Percentiles rank a stretch among this genome's conserved stretches.
phyloP scores from a whole-genome alignment of 2,329 filamentous ascomycete genomes.

The Colletotrichum sidae region DNA sequence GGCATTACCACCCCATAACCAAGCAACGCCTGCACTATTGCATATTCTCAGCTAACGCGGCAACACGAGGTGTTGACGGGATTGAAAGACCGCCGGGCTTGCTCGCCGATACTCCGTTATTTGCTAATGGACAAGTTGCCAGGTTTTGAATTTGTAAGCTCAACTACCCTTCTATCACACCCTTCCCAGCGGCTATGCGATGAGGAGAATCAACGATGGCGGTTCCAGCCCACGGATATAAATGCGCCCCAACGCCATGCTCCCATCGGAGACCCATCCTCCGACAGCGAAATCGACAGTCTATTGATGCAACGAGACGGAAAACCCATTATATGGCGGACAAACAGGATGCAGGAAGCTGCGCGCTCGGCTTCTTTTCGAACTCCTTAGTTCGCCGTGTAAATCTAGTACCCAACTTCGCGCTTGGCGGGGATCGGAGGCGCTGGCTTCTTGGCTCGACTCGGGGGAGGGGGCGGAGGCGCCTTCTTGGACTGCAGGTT shows the following conservation, averaged over 20 bases:
- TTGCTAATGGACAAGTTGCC: slow-evolving; percentile 16
- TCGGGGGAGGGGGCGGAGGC: slow-evolving; percentile 60
- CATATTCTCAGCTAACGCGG: too few relatives aligned
- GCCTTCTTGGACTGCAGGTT: slow-evolving; percentile 50
- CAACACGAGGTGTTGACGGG: too few relatives aligned
- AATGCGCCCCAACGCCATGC: slow-evolving; percentile 37
- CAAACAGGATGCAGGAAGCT: too few relatives aligned
- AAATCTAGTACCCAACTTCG: slow-evolving; percentile 44
- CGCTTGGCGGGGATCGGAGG: slow-evolving; percentile 55
- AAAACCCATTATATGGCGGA: too few relatives aligned
- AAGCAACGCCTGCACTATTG: too few relatives aligned
- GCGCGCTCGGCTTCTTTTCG: too few relatives aligned
- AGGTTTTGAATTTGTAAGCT: slow-evolving; percentile 19
- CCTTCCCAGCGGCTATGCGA: slow-evolving; percentile 19
- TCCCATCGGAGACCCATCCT: slow-evolving; percentile 14
- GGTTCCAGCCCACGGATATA: slow-evolving; percentile 36
- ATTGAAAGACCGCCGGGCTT: too few relatives aligned
- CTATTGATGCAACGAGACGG: slow-evolving; percentile 29
- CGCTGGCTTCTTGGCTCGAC: slow-evolving; percentile 64
- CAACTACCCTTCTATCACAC: slow-evolving; percentile 16
- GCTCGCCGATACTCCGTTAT: neutral
- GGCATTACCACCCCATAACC: too few relatives aligned
- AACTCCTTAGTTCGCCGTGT: slow-evolving; percentile 6
- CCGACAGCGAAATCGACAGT: slow-evolving; percentile 31
- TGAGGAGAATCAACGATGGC: slow-evolving; percentile 19